Evolutionary conservation across 768 basidiomycete species (phyloP), one percentile per base, ranked within the genome.

Genomic region (Chiua virens): DNA sequence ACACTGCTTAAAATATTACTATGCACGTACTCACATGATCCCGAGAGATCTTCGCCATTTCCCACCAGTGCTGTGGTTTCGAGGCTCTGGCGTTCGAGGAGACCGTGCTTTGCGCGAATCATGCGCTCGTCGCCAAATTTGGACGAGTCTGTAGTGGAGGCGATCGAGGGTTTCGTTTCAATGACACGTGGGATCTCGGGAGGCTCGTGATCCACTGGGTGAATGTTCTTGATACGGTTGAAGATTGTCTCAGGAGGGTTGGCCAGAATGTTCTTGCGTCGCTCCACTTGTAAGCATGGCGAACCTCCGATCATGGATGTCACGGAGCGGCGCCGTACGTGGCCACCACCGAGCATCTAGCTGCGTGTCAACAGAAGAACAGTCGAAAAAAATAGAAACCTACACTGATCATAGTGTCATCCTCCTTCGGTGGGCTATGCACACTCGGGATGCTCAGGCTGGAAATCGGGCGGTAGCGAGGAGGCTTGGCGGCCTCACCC

Each of bases 391-490:
- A 5, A 10, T 3, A 20, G n/a, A 23, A 8, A 71, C 83, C 62
- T 66, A 89, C 87, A 35, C 79, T 81, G 42, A 91, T 85, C 87
- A 90, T 89, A 0, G 90, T 91, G 57, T 91, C 89, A 52, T 89
- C 86, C 23, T 90, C 88, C 55, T 75, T 76, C 39, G 69, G 67
- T 0, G 83, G 78, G 52, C 79, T 81, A 37, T 81, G 78, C 18
- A 59, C 56, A 4, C 68, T 64, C 25, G 71, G 73, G 32, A 79
- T 69, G 59, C 86, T 90, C 46, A 83, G 59, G 32, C 83, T 72
- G 0, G 89, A 89, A 25, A 87, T 57, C 0, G 87, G 87, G 15
- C 86, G 74, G 70, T 82, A 86, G 27, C 79, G 80, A 21, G 75
- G 75, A 5, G 74, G 77, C n/a, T 79, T 68, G 44, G 75, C 60